A percentile compares a stretch with the other conserved stretches of the same genome.
phyloP scores from a whole-genome alignment of 441 rosid genomes.

The Rhodomyrtus psidioides region DNA sequence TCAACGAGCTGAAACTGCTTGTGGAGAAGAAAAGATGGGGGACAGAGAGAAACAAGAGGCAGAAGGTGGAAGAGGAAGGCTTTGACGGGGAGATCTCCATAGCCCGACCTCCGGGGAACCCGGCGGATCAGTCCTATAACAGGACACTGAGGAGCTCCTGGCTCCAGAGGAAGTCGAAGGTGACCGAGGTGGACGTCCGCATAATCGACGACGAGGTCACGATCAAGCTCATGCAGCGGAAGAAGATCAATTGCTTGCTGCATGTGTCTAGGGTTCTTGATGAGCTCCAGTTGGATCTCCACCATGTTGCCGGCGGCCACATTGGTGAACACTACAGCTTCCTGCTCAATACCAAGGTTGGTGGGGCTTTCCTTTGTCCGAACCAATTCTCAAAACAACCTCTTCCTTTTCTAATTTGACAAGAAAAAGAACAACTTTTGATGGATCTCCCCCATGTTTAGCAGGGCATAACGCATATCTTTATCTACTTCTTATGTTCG shows the following conservation, averaged over 20 bases:
- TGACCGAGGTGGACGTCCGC: constrained; percentile 78
- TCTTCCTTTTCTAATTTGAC: not conserved
- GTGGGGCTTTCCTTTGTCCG: not conserved
- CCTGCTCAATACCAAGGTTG: constrained; percentile 80
- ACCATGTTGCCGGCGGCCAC: constrained; percentile 87
- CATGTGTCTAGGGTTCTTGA: constrained; percentile 66
- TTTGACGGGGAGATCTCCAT: constrained; percentile 25
- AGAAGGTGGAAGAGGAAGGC: constrained; percentile 37
- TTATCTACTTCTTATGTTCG: not conserved
- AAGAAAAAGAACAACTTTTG: not conserved
- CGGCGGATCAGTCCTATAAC: constrained; percentile 21
- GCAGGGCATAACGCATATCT: not conserved
- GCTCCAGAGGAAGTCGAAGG: constrained; percentile 82
- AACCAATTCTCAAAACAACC: not conserved
- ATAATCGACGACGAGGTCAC: constrained; percentile 87
- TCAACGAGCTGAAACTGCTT: constrained; percentile 62
- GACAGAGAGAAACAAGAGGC: constrained; percentile 49
- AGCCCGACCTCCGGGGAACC: constrained; percentile 12
- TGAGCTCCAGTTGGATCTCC: constrained; percentile 74
- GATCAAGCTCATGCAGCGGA: constrained; percentile 71
- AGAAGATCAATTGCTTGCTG: constrained; percentile 76
- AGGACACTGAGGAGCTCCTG: constrained; percentile 58
- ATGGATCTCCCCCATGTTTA: not conserved
- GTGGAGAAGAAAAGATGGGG: constrained; percentile 71
- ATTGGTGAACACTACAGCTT: constrained; percentile 79